Evolutionary conservation across 2,329 filamentous ascomycete species (phyloP), one percentile per base, ranked within the genome.

Genomic region (Pestalotiopsis sp.): DNA sequence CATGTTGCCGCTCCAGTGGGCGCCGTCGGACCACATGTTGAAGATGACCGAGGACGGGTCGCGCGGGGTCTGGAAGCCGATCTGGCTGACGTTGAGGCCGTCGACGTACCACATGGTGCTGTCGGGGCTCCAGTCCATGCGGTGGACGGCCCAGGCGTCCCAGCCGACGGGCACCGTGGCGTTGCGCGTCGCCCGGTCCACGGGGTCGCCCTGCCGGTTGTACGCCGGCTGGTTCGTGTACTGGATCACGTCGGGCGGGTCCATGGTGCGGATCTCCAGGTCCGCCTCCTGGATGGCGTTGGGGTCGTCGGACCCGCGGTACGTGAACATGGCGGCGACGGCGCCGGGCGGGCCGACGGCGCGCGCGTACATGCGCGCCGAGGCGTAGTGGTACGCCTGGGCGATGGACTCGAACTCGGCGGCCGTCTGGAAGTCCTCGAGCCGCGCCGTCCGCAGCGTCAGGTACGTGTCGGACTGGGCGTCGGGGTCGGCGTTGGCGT

Each of bases 161-260:
- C 87, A 90, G 14, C 75, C 69, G 6, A 76, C 70, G 1, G 86
- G 82, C 60, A 86, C 73, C 1, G 79, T 83, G 9, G 79, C 81
- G 69, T 84, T 84, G 14, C 77, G 72, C 2, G 86, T 86, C 0
- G 87, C 85, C 14, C 78, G 74, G 5, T 79, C 72, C 39, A 86
- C 77, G 36, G 82, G 79, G 52, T 83, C 78, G 41, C 82, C 83
- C 3, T 62, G 23, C 17, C 52, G n/a, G 62, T 57, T 81, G 60
- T 84, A 82, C 0, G 85, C 79, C 0, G 88, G 88, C 77, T 91
- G 88, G 78, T 91, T 91, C 14, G 88, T 90, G 80, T 89, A 91
- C 70, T 87, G 84, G 52, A 87, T 78, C 49, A 77, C 76, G 68
- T 82, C 74, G 20, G 73, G 74, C 1, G 81, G 78, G 65, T 84